These are phyloP conservation scores for Trichophyton simii DNA, from an alignment of 2,329 filamentous ascomycete species.

Conservation along the genomic window DNA sequence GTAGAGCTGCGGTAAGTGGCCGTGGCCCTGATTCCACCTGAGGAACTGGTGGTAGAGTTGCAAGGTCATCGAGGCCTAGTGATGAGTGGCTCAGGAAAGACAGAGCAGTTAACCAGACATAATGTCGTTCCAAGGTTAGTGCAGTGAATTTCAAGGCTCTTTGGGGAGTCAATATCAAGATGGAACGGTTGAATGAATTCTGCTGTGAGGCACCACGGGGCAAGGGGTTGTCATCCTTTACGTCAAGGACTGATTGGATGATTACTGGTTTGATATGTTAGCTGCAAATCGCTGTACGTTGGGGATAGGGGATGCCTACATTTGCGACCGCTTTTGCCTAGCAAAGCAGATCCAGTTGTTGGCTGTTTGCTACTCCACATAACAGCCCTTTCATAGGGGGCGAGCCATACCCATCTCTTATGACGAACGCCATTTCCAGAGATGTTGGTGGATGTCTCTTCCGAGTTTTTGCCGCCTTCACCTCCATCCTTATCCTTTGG, in stretches of 20 bases:
- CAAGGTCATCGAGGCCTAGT: constrained; percentile 64
- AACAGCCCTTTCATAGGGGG: constrained; percentile 87
- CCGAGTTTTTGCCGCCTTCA: constrained; percentile 44
- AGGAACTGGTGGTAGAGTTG: constrained; percentile 45
- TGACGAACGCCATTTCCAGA: constrained; percentile 58
- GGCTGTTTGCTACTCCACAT: constrained; percentile 99
- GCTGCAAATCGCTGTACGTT: constrained; percentile 13
- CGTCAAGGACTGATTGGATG: constrained; percentile 93
- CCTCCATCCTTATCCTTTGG: constrained; percentile 25
- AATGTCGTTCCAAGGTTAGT: constrained; percentile 68
- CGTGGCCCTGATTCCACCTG: constrained; percentile 25
- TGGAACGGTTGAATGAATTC: constrained; percentile 73
- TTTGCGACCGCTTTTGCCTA: constrained; percentile 92
- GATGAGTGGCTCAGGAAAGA: constrained; percentile 89
- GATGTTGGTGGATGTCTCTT: constrained; percentile 59
- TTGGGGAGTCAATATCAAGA: constrained; percentile 85
- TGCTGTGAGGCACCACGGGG: constrained; percentile 53
- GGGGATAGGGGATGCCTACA: constrained; percentile 38
- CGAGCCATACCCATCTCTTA: constrained; percentile 97
- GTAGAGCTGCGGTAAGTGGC: constrained; percentile 38
- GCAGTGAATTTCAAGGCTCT: constrained; percentile 93
- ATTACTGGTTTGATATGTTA: constrained; percentile 47
- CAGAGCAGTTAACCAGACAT: constrained; percentile 84
- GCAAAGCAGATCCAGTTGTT: constrained; percentile 67
- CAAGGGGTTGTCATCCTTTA: constrained; percentile 80